Evolutionary conservation across 257 asterid species (phyloP).

Genomic region (Pogostemon cablin): DNA sequence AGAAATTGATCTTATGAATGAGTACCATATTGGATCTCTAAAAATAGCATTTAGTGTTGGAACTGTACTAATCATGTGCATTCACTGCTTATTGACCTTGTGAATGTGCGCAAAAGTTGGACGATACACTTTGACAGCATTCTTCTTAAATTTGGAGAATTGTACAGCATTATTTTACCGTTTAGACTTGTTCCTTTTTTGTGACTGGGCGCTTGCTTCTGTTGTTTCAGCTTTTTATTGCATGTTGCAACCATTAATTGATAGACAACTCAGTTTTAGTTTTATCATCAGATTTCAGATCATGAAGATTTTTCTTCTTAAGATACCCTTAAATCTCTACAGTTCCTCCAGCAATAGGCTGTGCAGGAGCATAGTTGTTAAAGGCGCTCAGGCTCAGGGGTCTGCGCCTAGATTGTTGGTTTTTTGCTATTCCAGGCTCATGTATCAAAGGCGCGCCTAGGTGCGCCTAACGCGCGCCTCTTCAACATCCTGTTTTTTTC

Average conservation of each 20-base stretch:
- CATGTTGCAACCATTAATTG: no score
- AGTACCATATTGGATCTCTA: not conserved
- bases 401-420: no score
- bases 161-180: no score
- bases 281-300: not conserved
- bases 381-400: no score
- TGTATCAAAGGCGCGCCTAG: no score
- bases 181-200: no score
- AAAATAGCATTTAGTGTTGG: not conserved
- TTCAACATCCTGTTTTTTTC: no score
- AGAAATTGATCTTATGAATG: not conserved
- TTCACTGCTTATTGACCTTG: not conserved
- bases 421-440: no score
- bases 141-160: constrained; percentile 15
- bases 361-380: not conserved
- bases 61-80: constrained; percentile 9
- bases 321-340: not conserved
- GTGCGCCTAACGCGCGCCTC: no score
- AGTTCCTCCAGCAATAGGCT: constrained; percentile 4
- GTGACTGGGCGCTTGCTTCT: no score
- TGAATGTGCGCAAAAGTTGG: constrained; percentile 16
- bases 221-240: no score
- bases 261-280: no score
- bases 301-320: not conserved
- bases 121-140: not conserved